Evolutionary conservation across 306 rosid species (phyloP).

Genomic region (Lathyrus tuberosus): DNA sequence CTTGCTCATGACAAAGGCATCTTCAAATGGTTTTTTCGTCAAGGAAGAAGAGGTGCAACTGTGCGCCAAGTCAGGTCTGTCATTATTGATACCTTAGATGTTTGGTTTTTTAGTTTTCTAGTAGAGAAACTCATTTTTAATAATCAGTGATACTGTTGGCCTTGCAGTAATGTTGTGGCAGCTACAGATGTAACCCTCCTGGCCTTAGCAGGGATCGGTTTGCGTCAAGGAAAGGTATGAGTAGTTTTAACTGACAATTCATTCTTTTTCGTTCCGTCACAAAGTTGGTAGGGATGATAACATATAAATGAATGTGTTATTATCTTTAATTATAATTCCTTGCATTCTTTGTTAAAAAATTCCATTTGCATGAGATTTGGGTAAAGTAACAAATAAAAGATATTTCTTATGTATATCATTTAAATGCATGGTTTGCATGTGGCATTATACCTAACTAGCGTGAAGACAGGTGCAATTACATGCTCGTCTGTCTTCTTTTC

Average conservation of each 20-base stretch:
- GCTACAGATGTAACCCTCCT: slow-evolving; percentile 91
- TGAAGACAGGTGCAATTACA: too few relatives aligned
- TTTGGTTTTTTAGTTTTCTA: slow-evolving; percentile 24
- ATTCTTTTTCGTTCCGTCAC: slow-evolving; percentile 12
- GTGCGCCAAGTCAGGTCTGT: slow-evolving; percentile 96
- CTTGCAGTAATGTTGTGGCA: slow-evolving; percentile 91
- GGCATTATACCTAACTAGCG: background rate
- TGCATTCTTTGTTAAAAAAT: slow-evolving; percentile 9
- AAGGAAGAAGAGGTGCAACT: slow-evolving; percentile 93
- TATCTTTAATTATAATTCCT: slow-evolving; percentile 8
- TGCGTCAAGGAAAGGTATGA: slow-evolving; percentile 80
- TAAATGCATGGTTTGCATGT: slow-evolving; percentile 13
- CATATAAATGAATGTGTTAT: slow-evolving; percentile 14
- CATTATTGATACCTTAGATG: slow-evolving; percentile 22
- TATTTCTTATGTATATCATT: slow-evolving; percentile 19
- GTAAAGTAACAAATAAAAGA: slow-evolving; percentile 22
- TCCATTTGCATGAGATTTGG: slow-evolving; percentile 10
- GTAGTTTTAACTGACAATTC: slow-evolving; percentile 27
- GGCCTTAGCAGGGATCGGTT: slow-evolving; percentile 93
- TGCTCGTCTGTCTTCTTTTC: too few relatives aligned
- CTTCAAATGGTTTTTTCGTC: slow-evolving; percentile 83
- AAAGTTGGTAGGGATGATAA: slow-evolving; percentile 9
- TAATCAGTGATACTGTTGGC: slow-evolving; percentile 43
- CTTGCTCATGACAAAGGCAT: slow-evolving; percentile 91
- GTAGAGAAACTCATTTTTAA: slow-evolving; percentile 37